Evolutionary conservation across 768 basidiomycete species (phyloP).

Genomic region (Exsudoporus frostii): DNA sequence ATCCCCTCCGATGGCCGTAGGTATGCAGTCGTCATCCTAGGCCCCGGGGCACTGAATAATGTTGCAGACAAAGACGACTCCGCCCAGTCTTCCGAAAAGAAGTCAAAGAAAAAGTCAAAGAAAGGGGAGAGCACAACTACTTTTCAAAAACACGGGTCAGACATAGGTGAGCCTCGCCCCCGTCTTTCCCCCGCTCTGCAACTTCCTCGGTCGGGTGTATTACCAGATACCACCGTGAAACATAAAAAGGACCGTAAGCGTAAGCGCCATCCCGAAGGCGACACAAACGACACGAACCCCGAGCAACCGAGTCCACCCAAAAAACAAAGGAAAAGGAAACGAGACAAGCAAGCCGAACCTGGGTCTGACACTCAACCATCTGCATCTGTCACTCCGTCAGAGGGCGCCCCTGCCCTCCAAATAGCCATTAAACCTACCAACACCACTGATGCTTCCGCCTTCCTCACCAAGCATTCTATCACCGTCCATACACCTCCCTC

Average conservation of each 20-base stretch:
- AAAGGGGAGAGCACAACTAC: neutral
- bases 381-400: neutral
- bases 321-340: constrained; percentile 28
- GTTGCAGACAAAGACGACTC: constrained; percentile 1
- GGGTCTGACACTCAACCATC: constrained; percentile 1
- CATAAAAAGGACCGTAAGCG: constrained; percentile 26
- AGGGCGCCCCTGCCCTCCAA: constrained; percentile 19
- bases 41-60: neutral
- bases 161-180: neutral
- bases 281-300: neutral
- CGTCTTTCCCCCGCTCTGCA: too few species aligned
- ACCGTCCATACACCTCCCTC: constrained; percentile 59
- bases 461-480: constrained; percentile 69
- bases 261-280: constrained; percentile 13
- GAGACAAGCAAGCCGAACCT: constrained; percentile 4
- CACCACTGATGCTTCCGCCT: constrained; percentile 50
- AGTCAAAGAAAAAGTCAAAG: constrained; percentile 13
- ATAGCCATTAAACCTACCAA: constrained; percentile 9
- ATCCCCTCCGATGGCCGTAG: neutral
- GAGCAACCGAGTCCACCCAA: constrained; percentile 15
- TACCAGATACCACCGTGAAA: constrained; percentile 5
- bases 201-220: neutral
- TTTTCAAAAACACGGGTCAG: neutral
- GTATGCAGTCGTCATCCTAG: neutral
- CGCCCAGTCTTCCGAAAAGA: constrained; percentile 2